Evolutionary conservation across 345 rosid genomes (phyloP).

Genomic region (Odontarrhena argentea): DNA sequence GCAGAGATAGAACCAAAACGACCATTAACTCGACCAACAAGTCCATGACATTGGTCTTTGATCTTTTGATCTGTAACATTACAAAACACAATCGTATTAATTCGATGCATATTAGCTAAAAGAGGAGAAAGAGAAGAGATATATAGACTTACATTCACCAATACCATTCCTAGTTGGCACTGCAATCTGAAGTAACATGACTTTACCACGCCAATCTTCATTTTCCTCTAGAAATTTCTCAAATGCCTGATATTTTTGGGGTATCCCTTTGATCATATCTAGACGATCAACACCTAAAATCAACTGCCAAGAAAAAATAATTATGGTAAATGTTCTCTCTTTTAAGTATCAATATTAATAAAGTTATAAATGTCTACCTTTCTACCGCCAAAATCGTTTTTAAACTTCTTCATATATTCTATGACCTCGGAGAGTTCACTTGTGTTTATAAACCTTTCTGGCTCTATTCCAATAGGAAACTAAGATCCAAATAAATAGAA

Average conservation of each 20-base stretch:
- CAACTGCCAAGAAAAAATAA: constrained; percentile 52
- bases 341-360: constrained; percentile 14
- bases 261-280: constrained; percentile 97
- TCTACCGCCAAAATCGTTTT: constrained; percentile 79
- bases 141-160: constrained; percentile 78
- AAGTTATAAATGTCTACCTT: constrained; percentile 54
- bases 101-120: constrained; percentile 2
- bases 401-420: constrained; percentile 68
- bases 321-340: not conserved
- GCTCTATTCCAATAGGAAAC: constrained; percentile 99
- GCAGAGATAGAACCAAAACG: constrained; percentile 90
- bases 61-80: constrained; percentile 67
- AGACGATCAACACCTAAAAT: constrained; percentile 98
- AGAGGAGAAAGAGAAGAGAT: not conserved
- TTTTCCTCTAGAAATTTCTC: constrained; percentile 98
- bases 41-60: constrained; percentile 94
- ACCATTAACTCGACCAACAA: constrained; percentile 96
- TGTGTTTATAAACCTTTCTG: constrained; percentile 76
- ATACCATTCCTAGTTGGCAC: constrained; percentile 99
- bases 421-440: constrained; percentile 59
- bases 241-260: constrained; percentile 93
- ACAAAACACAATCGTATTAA: constrained; percentile 1
- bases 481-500: constrained; percentile 33
- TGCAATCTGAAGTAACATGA: constrained; percentile 93
- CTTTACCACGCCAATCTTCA: constrained; percentile 83